These are phyloP conservation scores for Kuraishia piskuri DNA, from an alignment of 805 yeast species.

Conservation along the genomic window DNA sequence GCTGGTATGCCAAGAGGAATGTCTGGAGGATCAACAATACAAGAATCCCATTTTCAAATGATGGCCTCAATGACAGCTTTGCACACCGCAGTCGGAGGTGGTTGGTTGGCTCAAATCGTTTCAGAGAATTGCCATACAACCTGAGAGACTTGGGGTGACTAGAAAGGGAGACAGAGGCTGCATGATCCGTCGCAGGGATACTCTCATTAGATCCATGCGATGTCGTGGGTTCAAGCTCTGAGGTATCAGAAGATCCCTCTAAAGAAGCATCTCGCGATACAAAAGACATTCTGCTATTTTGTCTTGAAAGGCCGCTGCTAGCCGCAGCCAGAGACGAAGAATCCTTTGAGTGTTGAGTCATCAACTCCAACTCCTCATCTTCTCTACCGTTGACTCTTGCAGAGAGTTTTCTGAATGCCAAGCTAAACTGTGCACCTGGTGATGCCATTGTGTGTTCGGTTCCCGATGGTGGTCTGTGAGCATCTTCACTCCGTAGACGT, in stretches of 20 bases:
- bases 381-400: slow-evolving; percentile 16
- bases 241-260: slow-evolving; percentile 1
- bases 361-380: slow-evolving; percentile 6
- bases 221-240: background rate
- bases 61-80: background rate
- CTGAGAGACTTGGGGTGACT: background rate
- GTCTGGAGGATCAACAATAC: slow-evolving; percentile 40
- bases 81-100: background rate
- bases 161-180: background rate
- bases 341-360: background rate
- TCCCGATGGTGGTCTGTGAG: background rate
- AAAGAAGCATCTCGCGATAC: slow-evolving; percentile 3
- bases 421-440: slow-evolving; percentile 12
- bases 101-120: slow-evolving; percentile 5
- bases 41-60: background rate
- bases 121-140: slow-evolving; percentile 1
- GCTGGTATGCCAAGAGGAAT: slow-evolving; percentile 40
- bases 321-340: background rate
- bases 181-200: background rate
- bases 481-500: background rate
- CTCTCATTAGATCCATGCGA: background rate
- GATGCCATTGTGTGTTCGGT: slow-evolving; percentile 3
- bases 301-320: background rate
- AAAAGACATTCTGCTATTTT: slow-evolving; percentile 4
- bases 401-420: slow-evolving; percentile 14